Evolutionary conservation across 169 alveolate genomes (phyloP), one percentile per base, ranked within the genome.

Genomic region (Perkinsus chesapeaki): DNA sequence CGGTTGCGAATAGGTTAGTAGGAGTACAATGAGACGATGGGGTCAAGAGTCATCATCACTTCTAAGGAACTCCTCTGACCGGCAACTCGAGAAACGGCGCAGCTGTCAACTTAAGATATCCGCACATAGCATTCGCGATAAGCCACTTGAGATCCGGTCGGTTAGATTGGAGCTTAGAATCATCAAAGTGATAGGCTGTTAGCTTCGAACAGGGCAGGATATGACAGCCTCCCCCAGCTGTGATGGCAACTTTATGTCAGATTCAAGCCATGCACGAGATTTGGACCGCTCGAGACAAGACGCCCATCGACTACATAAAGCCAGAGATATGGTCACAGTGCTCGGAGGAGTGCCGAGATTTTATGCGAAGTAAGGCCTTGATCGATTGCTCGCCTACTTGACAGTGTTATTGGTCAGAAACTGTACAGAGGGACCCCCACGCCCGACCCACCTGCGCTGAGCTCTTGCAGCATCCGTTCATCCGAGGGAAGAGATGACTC

Each of bases 381-480:
- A 1, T 34, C 19, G 9, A 47, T 19, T 47, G 19, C 27, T 47
- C 19, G 9, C 19, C 72, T 47, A 47, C 72, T 47, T n/a, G 72
- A 10, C 19, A 19, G 9, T 60, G 7, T 27, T 16, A 1, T 60
- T 60, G 12, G 27, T 19, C 82, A 60, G 82, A 60, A 16, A 23
- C 82, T 1, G 82, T 60, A 1, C 82, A 60, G 31, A 1, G 82
- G 27, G 82, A 60, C 23, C 82, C 82, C 82, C 36, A 60, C 7
- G 82, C 82, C 31, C 82, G 82, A 60, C 82, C 82, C 36, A 60
- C 82, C 27, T 60, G 82, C 82, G 82, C 82, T 60, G 82, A 60
- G 82, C 82, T 60, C 82, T 34, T 60, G 36, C 82, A 60, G 31
- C 82, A 60, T 23, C 82, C 82, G 37, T 60, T 60, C 31, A 60